Percentiles rank a stretch among this genome's conserved stretches.
Conservation (phyloP, 306 rosid genomes). For the Glycine soja region DNA sequence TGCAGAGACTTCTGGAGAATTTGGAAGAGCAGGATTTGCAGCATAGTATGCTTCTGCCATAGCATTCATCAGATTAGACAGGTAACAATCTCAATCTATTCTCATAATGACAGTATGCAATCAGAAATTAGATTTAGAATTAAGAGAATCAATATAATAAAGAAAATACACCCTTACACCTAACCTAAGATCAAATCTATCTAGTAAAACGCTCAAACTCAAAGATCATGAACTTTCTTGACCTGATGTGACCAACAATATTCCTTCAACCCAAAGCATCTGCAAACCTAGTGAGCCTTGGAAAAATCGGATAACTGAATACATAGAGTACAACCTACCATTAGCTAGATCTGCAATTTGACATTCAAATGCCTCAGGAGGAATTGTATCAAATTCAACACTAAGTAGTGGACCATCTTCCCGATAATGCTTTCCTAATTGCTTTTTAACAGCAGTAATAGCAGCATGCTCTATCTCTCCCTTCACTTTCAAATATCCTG, state of each 20-base stretch:
- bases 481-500: slow-evolving; percentile 96
- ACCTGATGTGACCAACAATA: slow-evolving; percentile 11
- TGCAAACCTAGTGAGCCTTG: slow-evolving; percentile 17
- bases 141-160: slow-evolving; percentile 2
- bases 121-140: neutral
- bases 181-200: slow-evolving; percentile 23
- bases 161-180: neutral
- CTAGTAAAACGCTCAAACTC: slow-evolving; percentile 13
- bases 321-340: slow-evolving; percentile 58
- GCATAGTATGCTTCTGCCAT: slow-evolving; percentile 65
- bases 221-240: neutral
- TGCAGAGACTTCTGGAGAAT: slow-evolving; percentile 64
- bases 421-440: slow-evolving; percentile 71
- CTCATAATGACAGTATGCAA: slow-evolving; percentile 15
- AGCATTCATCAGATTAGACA: slow-evolving; percentile 51
- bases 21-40: slow-evolving; percentile 57
- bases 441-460: slow-evolving; percentile 93
- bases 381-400: slow-evolving; percentile 86
- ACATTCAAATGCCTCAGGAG: slow-evolving; percentile 93
- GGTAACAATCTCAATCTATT: slow-evolving; percentile 42
- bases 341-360: slow-evolving; percentile 61
- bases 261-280: slow-evolving; percentile 2
- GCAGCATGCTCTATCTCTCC: slow-evolving; percentile 97
- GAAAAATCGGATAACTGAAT: neutral
- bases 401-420: slow-evolving; percentile 93